These are phyloP conservation scores for Mucor irregularis DNA, from an alignment of 371 early-diverging fungal species.

Conservation along the genomic window DNA sequence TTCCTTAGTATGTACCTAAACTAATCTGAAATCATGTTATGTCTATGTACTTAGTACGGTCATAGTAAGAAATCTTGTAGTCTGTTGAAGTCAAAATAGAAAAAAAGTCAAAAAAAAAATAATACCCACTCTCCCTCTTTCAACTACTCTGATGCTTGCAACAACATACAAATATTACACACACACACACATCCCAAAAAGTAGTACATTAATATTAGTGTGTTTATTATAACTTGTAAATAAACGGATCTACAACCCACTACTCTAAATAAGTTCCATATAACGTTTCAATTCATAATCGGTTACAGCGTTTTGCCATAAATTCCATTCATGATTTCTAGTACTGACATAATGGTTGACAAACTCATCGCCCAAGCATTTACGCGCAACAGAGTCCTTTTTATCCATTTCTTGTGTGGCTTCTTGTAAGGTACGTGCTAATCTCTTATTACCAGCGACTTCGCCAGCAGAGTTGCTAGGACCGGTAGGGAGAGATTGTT, in stretches of 20 bases:
- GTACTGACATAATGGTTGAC: slow-evolving; percentile 78
- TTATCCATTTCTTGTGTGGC: slow-evolving; percentile 66
- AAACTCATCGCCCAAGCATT: slow-evolving; percentile 78
- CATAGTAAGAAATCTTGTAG: neutral
- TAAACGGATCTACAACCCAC: too few species aligned
- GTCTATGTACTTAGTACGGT: neutral
- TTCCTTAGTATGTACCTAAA: too few species aligned
- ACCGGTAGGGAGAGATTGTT: slow-evolving; percentile 51
- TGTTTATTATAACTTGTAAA: neutral
- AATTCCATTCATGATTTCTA: slow-evolving; percentile 70
- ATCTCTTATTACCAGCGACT: slow-evolving; percentile 26
- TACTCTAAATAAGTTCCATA: slow-evolving; percentile 63
- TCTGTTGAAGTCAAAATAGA: slow-evolving; percentile 3
- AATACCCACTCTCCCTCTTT: neutral
- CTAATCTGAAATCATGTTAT: too few species aligned
- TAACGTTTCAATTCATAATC: slow-evolving; percentile 78
- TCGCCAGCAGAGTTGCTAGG: slow-evolving; percentile 26
- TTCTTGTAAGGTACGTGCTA: slow-evolving; percentile 70
- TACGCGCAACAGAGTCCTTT: slow-evolving; percentile 69
- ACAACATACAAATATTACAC: too few species aligned
- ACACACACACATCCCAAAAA: too few species aligned
- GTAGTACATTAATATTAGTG: too few species aligned
- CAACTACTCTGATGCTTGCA: neutral
- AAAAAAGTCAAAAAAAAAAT: neutral
- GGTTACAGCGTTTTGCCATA: slow-evolving; percentile 78